Conservation (phyloP, 2,329 filamentous ascomycete species). For the Dactylellina cionopaga region DNA sequence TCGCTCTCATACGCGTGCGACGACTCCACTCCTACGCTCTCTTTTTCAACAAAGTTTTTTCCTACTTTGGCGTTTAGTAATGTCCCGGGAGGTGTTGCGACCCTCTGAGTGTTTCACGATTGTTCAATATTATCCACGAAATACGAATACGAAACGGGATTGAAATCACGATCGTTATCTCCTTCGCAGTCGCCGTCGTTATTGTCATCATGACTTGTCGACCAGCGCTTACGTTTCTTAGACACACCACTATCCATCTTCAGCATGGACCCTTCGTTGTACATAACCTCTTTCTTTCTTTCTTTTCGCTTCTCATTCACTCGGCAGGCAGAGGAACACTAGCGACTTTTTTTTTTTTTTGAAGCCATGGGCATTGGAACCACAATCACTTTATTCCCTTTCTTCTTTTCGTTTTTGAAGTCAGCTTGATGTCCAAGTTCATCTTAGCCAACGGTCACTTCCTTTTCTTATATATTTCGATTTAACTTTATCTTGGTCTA, state of each 20-base stretch:
- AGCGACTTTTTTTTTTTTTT: too few relatives aligned
- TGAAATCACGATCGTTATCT: slow-evolving; percentile 3
- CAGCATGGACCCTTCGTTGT: slow-evolving; percentile 23
- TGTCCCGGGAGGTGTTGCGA: too few relatives aligned
- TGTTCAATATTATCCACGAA: too few relatives aligned
- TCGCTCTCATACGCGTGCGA: slow-evolving; percentile 13
- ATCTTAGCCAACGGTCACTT: slow-evolving; percentile 3
- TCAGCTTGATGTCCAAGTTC: slow-evolving; percentile 23
- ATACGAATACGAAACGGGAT: too few relatives aligned
- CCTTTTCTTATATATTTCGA: slow-evolving; percentile 24
- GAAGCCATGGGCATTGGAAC: slow-evolving; percentile 26
- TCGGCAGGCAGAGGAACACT: slow-evolving; percentile 32
- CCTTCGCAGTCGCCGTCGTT: neutral
- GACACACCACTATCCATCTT: neutral
- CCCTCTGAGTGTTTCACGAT: neutral
- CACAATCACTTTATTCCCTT: slow-evolving; percentile 43
- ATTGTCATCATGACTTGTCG: too few relatives aligned
- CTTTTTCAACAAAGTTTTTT: neutral
- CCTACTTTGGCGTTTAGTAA: too few relatives aligned
- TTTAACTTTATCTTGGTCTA: slow-evolving; percentile 12
- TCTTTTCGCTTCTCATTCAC: slow-evolving; percentile 34
- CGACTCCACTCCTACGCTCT: slow-evolving; percentile 2
- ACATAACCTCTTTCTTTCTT: slow-evolving; percentile 21
- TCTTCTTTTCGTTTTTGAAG: slow-evolving; percentile 18
- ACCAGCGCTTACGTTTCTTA: neutral